Conservation (phyloP, 495 filamentous ascomycete genomes). For the Endocarpon pusillum region DNA sequence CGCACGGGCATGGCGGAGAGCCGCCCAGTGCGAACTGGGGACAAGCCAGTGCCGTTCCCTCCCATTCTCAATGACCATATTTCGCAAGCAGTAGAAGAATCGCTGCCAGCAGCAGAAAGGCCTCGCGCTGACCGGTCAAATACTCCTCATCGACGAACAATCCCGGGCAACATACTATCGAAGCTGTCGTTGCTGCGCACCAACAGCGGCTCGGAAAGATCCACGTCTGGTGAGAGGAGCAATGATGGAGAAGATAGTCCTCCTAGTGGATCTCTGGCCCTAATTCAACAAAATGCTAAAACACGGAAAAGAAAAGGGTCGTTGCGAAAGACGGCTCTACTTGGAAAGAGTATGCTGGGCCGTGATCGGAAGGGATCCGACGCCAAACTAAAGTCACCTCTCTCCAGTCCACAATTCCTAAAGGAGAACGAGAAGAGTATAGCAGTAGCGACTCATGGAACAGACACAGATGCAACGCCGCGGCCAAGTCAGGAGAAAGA, state of each 20-base stretch:
- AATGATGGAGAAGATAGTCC: slow-evolving; percentile 23
- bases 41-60: no score
- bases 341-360: slow-evolving; percentile 38
- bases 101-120: no score
- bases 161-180: no score
- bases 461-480: slow-evolving; percentile 8
- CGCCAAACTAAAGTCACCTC: background rate
- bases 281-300: slow-evolving; percentile 43
- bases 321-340: slow-evolving; percentile 59
- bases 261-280: slow-evolving; percentile 19
- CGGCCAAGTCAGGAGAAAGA: slow-evolving; percentile 12
- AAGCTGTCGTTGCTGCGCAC: slow-evolving; percentile 40
- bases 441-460: background rate
- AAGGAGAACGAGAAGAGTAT: background rate
- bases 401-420: background rate
- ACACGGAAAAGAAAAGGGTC: slow-evolving; percentile 64
- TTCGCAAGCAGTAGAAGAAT: no score
- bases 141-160: no score
- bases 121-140: no score
- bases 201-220: slow-evolving; percentile 20
- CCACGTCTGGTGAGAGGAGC: slow-evolving; percentile 24
- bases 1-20: no score
- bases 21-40: no score
- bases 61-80: no score
- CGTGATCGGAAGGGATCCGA: background rate